These are phyloP conservation scores for Nemania diffusa DNA, from an alignment of 2,329 filamentous ascomycete genomes.

Conservation along the genomic window DNA sequence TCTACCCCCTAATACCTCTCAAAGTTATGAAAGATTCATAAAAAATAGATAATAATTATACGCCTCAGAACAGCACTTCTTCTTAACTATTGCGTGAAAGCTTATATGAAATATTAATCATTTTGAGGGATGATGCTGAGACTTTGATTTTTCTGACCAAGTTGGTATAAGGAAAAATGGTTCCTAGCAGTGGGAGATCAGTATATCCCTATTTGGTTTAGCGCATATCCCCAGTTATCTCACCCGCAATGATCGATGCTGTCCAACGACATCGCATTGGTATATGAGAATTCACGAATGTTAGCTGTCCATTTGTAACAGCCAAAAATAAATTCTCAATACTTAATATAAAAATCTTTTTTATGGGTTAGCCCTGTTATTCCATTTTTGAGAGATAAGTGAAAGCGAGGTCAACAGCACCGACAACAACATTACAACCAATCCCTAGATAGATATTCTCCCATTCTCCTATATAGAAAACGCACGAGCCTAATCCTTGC, in stretches of 20 bases:
- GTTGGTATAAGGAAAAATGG: no score
- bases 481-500: slow-evolving; percentile 1
- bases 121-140: no score
- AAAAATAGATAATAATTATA: no score
- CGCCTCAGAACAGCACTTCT: neutral
- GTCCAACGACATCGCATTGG: neutral
- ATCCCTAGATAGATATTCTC: neutral
- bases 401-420: neutral
- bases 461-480: neutral
- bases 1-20: neutral
- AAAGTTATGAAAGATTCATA: neutral
- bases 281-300: neutral
- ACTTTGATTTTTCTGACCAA: no score
- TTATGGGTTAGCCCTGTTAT: neutral
- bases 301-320: neutral
- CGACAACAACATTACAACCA: neutral
- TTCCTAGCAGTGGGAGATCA: no score
- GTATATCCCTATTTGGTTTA: slow-evolving; percentile 12
- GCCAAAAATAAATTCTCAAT: neutral
- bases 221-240: neutral
- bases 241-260: neutral
- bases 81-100: neutral
- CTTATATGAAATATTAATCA: neutral
- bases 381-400: neutral
- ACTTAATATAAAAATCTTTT: neutral